Base-by-base conservation (phyloP, 768 basidiomycete genomes). In the Jaapia argillacea region DNA sequence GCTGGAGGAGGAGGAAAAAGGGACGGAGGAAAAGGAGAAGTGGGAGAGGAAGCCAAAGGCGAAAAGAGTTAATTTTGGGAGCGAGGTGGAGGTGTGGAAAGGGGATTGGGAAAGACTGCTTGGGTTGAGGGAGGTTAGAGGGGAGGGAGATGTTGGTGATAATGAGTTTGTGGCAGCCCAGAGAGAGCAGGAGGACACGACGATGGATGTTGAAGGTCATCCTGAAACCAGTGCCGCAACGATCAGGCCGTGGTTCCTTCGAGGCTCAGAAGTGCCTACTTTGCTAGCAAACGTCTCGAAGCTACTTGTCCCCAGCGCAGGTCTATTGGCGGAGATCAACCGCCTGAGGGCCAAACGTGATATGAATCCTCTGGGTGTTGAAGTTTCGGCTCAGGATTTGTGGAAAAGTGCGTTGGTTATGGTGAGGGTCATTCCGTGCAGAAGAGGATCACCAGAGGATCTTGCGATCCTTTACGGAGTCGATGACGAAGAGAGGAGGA, bases 1-100 rank as follows among this genome's bases (percentile, higher is more conserved):
- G 1, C 53, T 56, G 1, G 74, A 75, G 58, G 70, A 74, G 39
- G 56, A 59, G 2, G 57, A 67, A 16, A 68, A 67, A n/a, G 82
- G 67, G 22, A 56, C 54, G 2, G 67, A 75, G 48, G 84, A 85
- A 33, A 65, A 65, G 33, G 69, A 58, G 21, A 64, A 63, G 14
- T 97, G 91, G 91, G 74, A 75, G 40, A 64, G 81, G 44, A 87
- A 81, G 42, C 93, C 94, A 13, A 83, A 86, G 5, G 92, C 88
- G 4, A 99, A 97, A 64, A 71, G 88, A 45, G 68, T 75, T 5
- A 87, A 84, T 51, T 91, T 71, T 48, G 66, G 64, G 16, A 79
- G 74, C 48, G 52, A 89, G 35, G 79, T 74, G 4, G 81, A 75
- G 55, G 85, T 89, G 1, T 97, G 83, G 81, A 63, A 62, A 38